Conservation (phyloP, 805 yeast species). For the Zygotorulaspora florentina region DNA sequence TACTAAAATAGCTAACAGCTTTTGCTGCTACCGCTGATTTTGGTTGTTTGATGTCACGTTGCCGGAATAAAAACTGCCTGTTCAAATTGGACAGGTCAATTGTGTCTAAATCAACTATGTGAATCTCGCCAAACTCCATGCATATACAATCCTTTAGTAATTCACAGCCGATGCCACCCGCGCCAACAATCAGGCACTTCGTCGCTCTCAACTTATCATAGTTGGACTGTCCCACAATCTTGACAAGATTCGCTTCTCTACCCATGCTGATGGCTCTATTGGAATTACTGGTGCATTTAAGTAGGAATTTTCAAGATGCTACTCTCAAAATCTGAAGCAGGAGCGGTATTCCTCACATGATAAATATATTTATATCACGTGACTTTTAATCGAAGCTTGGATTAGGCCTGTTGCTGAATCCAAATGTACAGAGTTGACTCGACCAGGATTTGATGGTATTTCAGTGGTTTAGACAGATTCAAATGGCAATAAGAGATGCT, state of each 20-base stretch:
- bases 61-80: conserved; percentile 86
- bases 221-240: conserved; percentile 28
- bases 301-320: too few species aligned
- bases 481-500: too few species aligned
- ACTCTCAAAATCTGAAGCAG: too few species aligned
- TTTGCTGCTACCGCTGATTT: conserved; percentile 81
- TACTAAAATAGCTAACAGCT: conserved; percentile 72
- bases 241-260: conserved; percentile 22
- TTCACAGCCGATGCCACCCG: conserved; percentile 97
- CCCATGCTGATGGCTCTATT: conserved; percentile 14
- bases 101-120: conserved; percentile 92
- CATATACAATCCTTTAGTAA: conserved; percentile 73
- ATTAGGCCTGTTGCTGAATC: too few species aligned
- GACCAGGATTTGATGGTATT: too few species aligned
- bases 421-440: too few species aligned
- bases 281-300: background rate
- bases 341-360: too few species aligned
- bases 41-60: conserved; percentile 83
- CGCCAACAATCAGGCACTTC: conserved; percentile 80
- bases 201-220: conserved; percentile 33
- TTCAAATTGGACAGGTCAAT: conserved; percentile 89
- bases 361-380: too few species aligned
- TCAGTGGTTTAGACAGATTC: too few species aligned
- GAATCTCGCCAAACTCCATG: conserved; percentile 81
- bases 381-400: too few species aligned